These are phyloP conservation scores for Pseudofabraea citricarpa DNA, from an alignment of 2,329 filamentous ascomycete genomes.

Conservation along the genomic window DNA sequence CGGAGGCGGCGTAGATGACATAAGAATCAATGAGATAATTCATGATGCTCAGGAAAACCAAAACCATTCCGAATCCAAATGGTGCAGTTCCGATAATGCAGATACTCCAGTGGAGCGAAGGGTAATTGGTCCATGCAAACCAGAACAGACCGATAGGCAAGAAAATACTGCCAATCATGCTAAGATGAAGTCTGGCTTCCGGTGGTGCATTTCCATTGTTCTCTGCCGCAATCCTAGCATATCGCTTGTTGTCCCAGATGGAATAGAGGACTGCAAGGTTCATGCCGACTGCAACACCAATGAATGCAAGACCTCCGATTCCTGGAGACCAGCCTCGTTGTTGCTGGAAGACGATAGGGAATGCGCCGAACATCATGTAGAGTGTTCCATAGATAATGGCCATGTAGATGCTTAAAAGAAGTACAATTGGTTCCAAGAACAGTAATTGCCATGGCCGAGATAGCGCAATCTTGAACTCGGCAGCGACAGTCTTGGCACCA, in stretches of 20 bases:
- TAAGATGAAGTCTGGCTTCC: constrained; percentile 59
- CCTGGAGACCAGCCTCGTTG: constrained; percentile 54
- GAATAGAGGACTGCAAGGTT: constrained; percentile 50
- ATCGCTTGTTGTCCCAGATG: constrained; percentile 51
- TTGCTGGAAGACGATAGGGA: constrained; percentile 62
- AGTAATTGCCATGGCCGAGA: constrained; percentile 64
- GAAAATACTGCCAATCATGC: constrained; percentile 55
- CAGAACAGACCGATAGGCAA: constrained; percentile 63
- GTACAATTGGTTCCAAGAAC: constrained; percentile 65
- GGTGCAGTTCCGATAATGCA: constrained; percentile 34
- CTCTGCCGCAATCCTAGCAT: constrained; percentile 37
- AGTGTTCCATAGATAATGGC: constrained; percentile 53
- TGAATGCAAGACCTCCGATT: constrained; percentile 59
- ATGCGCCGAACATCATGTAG: constrained; percentile 55
- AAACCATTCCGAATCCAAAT: constrained; percentile 43
- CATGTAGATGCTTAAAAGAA: constrained; percentile 61
- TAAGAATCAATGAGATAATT: constrained; percentile 66
- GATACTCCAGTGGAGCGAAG: constrained; percentile 53
- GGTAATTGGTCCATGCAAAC: constrained; percentile 63
- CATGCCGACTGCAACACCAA: constrained; percentile 67
- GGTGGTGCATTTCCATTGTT: constrained; percentile 54
- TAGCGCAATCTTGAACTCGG: constrained; percentile 52
- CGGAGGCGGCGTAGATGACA: constrained; percentile 72
- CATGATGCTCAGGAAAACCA: constrained; percentile 61
- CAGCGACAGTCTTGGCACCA: constrained; percentile 36